These are phyloP conservation scores for Melanomma pulvis-pyrius DNA, from an alignment of 495 filamentous ascomycete genomes.

Conservation along the genomic window DNA sequence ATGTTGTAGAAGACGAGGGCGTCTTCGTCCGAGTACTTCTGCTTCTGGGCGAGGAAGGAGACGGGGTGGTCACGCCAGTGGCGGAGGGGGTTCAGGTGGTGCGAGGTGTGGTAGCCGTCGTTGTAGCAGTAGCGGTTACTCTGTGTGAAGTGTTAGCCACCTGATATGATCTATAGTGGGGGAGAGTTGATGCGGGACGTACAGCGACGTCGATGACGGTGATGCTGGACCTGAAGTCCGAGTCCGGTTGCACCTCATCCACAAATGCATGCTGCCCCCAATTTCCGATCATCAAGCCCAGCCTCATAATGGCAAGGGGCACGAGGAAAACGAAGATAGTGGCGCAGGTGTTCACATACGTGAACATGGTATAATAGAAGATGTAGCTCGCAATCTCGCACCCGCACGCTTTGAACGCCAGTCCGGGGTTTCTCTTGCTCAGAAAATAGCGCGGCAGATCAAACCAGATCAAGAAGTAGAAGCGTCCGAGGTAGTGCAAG, in stretches of 20 bases:
- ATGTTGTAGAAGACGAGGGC: slow-evolving; percentile 73
- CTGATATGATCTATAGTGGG: neutral
- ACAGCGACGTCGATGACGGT: slow-evolving; percentile 73
- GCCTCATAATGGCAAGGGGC: slow-evolving; percentile 61
- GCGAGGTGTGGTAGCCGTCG: slow-evolving; percentile 77
- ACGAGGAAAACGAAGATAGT: slow-evolving; percentile 63
- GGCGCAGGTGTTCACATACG: slow-evolving; percentile 52
- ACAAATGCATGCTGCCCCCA: slow-evolving; percentile 78
- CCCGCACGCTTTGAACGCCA: slow-evolving; percentile 56
- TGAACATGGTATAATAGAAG: slow-evolving; percentile 52
- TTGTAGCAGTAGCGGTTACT: slow-evolving; percentile 76
- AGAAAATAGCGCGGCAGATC: slow-evolving; percentile 76
- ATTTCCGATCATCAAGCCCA: slow-evolving; percentile 73
- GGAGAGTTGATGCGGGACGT: slow-evolving; percentile 39
- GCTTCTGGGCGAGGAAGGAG: slow-evolving; percentile 65
- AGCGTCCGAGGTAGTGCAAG: slow-evolving; percentile 68
- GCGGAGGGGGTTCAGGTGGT: slow-evolving; percentile 71
- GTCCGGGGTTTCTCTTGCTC: slow-evolving; percentile 53
- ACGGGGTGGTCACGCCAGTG: slow-evolving; percentile 76
- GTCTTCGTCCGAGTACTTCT: slow-evolving; percentile 58
- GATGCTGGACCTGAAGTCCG: slow-evolving; percentile 71
- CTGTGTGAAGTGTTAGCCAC: slow-evolving; percentile 40
- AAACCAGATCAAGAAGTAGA: slow-evolving; percentile 70
- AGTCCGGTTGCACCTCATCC: slow-evolving; percentile 67
- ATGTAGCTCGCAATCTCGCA: slow-evolving; percentile 62